These are phyloP conservation scores for Globisporangium paddicum DNA, from an alignment of 352 stramenopile genomes.

Conservation along the genomic window DNA sequence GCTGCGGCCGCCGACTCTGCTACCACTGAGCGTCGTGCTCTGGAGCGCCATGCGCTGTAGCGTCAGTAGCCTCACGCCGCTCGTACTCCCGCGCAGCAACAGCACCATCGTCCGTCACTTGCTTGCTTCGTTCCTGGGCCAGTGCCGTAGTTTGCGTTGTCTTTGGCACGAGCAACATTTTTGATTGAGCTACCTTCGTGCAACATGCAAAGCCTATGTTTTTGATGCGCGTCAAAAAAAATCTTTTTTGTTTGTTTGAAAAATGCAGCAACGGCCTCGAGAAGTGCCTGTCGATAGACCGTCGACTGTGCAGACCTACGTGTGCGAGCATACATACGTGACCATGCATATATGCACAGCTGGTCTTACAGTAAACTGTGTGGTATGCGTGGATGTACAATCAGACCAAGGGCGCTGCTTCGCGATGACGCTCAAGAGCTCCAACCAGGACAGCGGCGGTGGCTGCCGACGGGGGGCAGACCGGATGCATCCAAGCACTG, in stretches of 20 bases:
- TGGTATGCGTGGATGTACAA: slow-evolving; percentile 6
- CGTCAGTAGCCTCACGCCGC: slow-evolving; percentile 5
- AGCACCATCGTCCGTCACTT: neutral
- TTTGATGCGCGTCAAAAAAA: neutral
- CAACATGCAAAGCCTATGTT: neutral
- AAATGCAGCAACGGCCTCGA: slow-evolving; percentile 23
- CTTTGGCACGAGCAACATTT: slow-evolving; percentile 5
- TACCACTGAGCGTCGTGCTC: neutral
- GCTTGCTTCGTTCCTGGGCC: neutral
- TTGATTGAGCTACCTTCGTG: neutral
- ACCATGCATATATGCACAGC: neutral
- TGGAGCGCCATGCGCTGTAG: slow-evolving; percentile 10
- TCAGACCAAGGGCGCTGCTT: slow-evolving; percentile 25
- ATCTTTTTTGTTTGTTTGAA: neutral
- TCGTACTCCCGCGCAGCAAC: slow-evolving; percentile 1
- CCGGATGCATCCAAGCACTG: slow-evolving; percentile 56
- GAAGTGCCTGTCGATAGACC: slow-evolving; percentile 56
- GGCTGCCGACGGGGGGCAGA: slow-evolving; percentile 46
- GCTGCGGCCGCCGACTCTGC: neutral
- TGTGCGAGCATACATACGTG: slow-evolving; percentile 18
- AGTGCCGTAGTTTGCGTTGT: neutral
- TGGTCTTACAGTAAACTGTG: neutral
- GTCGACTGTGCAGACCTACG: slow-evolving; percentile 47
- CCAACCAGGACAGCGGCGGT: slow-evolving; percentile 23
- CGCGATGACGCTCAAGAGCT: slow-evolving; percentile 22